phyloP scores from a whole-genome alignment of 2,329 filamentous ascomycete genomes.

The Penicillium sp. region DNA sequence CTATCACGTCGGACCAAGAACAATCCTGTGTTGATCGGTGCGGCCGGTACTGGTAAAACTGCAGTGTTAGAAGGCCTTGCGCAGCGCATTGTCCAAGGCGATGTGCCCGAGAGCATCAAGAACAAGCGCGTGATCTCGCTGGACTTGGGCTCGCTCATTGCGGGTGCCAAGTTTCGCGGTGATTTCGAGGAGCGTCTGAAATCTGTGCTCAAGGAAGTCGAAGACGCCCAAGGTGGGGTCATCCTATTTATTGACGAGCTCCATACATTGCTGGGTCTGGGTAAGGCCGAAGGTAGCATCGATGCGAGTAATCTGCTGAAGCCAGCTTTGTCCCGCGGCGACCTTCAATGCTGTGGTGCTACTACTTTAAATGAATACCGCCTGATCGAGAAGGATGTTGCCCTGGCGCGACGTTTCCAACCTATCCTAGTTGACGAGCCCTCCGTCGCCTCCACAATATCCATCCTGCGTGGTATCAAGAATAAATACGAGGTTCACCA shows the following conservation, averaged over 20 bases:
- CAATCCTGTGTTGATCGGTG: constrained; percentile 91
- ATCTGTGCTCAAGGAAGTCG: constrained; percentile 84
- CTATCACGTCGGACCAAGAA: constrained; percentile 92
- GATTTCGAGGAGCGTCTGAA: constrained; percentile 96
- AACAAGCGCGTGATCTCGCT: constrained; percentile 86
- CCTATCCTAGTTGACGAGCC: constrained; percentile 93
- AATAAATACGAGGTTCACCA: constrained; percentile 98
- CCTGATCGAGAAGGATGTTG: constrained; percentile 92
- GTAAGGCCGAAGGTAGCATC: constrained; percentile 93
- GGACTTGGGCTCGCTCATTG: constrained; percentile 89
- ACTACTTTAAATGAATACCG: constrained; percentile 93
- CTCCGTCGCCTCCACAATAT: constrained; percentile 87
- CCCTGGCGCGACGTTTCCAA: constrained; percentile 88
- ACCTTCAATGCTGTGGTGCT: constrained; percentile 92
- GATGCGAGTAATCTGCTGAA: constrained; percentile 95
- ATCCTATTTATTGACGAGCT: constrained; percentile 96
- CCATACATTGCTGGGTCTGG: constrained; percentile 85
- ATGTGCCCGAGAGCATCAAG: constrained; percentile 94
- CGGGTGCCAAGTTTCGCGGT: constrained; percentile 90
- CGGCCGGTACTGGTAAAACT: constrained; percentile 89
- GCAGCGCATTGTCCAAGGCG: constrained; percentile 83
- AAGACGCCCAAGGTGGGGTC: constrained; percentile 82
- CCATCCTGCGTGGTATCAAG: constrained; percentile 93
- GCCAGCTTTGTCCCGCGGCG: constrained; percentile 86
- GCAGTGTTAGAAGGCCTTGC: constrained; percentile 89